A percentile compares a stretch with the other conserved stretches of the same genome.
Conservation (phyloP, 2,329 filamentous ascomycete species). For the Aspergillus hortae region DNA sequence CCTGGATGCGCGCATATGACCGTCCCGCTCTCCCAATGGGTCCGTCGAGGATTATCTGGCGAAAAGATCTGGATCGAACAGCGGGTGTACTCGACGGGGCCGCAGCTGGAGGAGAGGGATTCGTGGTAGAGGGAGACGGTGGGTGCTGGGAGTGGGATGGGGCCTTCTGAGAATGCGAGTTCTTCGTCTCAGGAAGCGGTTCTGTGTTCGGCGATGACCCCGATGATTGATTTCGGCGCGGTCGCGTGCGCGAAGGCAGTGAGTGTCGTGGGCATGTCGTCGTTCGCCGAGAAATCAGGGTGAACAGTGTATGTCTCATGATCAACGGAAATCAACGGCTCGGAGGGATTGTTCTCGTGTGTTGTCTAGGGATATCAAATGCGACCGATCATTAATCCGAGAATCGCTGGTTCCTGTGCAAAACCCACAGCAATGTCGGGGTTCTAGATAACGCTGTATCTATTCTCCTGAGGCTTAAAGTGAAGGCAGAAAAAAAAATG, state of each 20-base stretch:
- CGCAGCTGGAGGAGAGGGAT: conserved; percentile 16
- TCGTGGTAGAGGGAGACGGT: conserved; percentile 8
- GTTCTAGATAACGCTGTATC: not conserved
- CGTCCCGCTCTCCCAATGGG: conserved; percentile 33
- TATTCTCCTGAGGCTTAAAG: not conserved
- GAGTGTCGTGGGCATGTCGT: conserved; percentile 6
- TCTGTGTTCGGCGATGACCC: conserved; percentile 5
- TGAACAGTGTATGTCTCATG: conserved; percentile 12
- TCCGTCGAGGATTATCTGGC: conserved; percentile 27
- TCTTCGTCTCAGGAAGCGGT: conserved; percentile 3
- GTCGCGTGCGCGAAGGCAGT: conserved; percentile 7
- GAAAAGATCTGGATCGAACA: conserved; percentile 20
- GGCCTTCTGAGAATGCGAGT: not conserved
- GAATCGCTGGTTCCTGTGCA: not conserved
- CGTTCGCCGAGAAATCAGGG: conserved; percentile 11
- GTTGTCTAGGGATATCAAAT: not conserved
- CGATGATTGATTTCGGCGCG: conserved; percentile 13
- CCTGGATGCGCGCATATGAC: conserved; percentile 67
- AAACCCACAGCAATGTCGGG: not conserved
- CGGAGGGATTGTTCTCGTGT: not conserved
- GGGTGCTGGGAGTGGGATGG: conserved; percentile 3
- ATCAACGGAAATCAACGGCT: not conserved
- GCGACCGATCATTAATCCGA: not conserved
- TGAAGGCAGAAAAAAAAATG: not conserved
- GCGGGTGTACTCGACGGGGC: conserved; percentile 19